Percentiles rank a stretch among this genome's conserved stretches.
Conservation (phyloP, 2,329 filamentous ascomycete species). For the Calonectria montana region DNA sequence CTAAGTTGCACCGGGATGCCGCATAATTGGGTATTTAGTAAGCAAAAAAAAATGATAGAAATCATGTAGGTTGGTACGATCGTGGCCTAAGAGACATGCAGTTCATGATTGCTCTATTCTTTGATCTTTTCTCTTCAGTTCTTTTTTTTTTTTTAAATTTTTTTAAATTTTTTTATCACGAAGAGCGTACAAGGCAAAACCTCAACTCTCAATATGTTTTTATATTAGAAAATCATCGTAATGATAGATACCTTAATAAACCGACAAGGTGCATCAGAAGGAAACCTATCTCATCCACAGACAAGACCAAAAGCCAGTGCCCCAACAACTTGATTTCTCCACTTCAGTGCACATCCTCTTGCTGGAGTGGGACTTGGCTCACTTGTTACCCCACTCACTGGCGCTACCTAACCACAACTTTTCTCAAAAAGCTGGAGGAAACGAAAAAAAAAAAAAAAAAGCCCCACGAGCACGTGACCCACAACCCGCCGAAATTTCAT, state of each 20-base stretch:
- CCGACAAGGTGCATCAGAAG: no score
- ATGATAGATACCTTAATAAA: no score
- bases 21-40: neutral
- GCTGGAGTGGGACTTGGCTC: neutral
- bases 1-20: neutral
- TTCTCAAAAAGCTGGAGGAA: neutral
- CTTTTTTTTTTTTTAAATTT: no score
- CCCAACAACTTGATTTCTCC: neutral
- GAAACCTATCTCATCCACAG: neutral
- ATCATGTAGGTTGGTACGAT: neutral
- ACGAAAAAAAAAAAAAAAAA: conserved; percentile 14
- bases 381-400: neutral
- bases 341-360: no score
- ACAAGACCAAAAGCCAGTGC: neutral
- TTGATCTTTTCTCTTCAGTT: no score
- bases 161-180: no score
- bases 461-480: conserved; percentile 46
- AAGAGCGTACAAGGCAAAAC: no score
- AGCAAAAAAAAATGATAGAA: neutral
- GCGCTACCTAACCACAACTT: neutral
- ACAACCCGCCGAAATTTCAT: conserved; percentile 38
- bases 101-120: no score
- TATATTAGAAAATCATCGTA: no score
- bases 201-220: no score
- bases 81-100: neutral